phyloP scores from a whole-genome alignment of 257 asterid genomes.

The Verbascum thapsus region DNA sequence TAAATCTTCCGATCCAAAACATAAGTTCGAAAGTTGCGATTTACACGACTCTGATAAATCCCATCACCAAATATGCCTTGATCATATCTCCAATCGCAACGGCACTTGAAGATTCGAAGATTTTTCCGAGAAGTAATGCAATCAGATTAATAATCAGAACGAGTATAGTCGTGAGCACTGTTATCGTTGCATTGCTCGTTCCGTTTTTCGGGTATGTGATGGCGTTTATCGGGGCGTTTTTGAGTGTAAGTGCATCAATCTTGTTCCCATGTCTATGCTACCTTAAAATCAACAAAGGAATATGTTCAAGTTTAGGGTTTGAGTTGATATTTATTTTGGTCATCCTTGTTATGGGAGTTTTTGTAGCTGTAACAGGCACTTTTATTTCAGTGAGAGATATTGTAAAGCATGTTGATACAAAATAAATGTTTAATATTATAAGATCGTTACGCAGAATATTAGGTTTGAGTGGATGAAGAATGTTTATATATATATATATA shows the following conservation, averaged over 20 bases:
- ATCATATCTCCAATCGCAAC: constrained; percentile 32
- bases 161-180: constrained; percentile 21
- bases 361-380: constrained; percentile 42
- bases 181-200: constrained; percentile 20
- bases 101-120: constrained; percentile 28
- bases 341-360: constrained; percentile 35
- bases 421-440: neutral
- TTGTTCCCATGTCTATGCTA: constrained; percentile 58
- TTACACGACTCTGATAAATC: constrained; percentile 45
- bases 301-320: constrained; percentile 22
- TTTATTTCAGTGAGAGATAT: constrained; percentile 44
- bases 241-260: constrained; percentile 35
- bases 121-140: neutral
- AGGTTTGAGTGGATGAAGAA: too few relatives aligned
- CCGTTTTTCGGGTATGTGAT: constrained; percentile 47
- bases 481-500: too few relatives aligned
- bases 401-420: constrained; percentile 21
- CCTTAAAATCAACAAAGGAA: constrained; percentile 41
- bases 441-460: too few relatives aligned
- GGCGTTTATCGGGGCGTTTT: constrained; percentile 55
- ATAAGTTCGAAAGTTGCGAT: constrained; percentile 51
- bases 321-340: constrained; percentile 33
- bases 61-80: constrained; percentile 50
- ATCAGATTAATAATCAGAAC: constrained; percentile 21
- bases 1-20: constrained; percentile 45